Conservation (phyloP, 2,329 filamentous ascomycete genomes). For the Chrysoporthe cubensis region DNA sequence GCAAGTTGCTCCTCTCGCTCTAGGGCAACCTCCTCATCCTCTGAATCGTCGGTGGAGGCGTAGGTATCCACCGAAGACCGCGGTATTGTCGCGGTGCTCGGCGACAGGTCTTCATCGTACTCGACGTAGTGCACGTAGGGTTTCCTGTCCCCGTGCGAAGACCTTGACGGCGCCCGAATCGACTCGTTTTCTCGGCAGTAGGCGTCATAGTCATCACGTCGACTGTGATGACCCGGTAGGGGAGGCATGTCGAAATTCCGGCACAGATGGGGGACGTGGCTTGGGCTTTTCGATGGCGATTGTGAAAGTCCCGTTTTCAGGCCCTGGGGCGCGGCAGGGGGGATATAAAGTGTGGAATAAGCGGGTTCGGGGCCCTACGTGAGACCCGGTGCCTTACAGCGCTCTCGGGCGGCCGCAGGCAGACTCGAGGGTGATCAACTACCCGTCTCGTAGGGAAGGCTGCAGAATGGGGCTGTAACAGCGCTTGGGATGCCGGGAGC, state of each 20-base stretch:
- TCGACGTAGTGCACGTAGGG: constrained; percentile 26
- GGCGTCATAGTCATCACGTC: constrained; percentile 14
- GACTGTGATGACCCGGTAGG: constrained; percentile 17
- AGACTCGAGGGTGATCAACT: neutral
- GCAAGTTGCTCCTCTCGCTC: constrained; percentile 43
- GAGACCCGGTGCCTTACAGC: constrained; percentile 12
- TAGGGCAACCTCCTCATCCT: constrained; percentile 59
- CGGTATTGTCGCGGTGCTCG: constrained; percentile 48
- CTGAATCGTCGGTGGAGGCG: constrained; percentile 70
- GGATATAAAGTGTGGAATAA: neutral
- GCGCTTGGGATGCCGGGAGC: constrained; percentile 16
- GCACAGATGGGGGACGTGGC: neutral
- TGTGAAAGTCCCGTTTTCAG: neutral
- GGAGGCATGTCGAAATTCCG: constrained; percentile 25
- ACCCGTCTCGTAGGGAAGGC: neutral
- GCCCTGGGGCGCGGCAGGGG: neutral
- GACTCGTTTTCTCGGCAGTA: constrained; percentile 13
- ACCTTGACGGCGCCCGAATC: constrained; percentile 16
- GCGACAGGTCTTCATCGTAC: constrained; percentile 43
- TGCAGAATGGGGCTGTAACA: constrained; percentile 22
- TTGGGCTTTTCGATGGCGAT: neutral
- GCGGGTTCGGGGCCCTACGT: neutral
- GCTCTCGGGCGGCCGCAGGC: constrained; percentile 17
- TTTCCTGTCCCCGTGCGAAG: constrained; percentile 20
- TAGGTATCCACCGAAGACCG: constrained; percentile 77